Base-by-base conservation (phyloP, 2,329 filamentous ascomycete species). In the Cladophialophora carrionii region DNA sequence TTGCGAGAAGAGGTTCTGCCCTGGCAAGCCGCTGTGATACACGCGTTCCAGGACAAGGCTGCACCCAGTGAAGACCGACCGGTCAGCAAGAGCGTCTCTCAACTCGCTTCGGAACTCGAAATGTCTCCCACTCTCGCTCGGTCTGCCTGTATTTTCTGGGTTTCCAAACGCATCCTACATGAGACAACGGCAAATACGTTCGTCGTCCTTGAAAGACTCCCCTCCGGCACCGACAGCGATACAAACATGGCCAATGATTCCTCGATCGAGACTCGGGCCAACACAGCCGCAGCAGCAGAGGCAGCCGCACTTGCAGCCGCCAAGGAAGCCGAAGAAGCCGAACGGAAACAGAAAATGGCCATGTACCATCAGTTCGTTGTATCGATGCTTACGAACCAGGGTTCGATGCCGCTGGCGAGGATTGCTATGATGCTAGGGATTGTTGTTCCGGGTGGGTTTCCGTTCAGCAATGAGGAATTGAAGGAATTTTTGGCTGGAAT, bases 351-450 rank as follows among this genome's bases (percentile, higher is more conserved):
- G 75, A 87, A 87, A 72, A 87, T 86, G 76, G 82, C 84, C 51
- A 84, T 96, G 46, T 96, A 97, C 77, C 92, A 90, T 86, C 90
- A 93, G 73, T 98, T 96, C 75, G 92, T 99, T 64, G 82, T 92
- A 63, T 92, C 91, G 58, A 98, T 99, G 95, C 80, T 99, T 77
- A 97, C 92, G 67, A 97, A 97, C 76, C 90, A 92, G 72, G 89
- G 89, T 20, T 87, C 89, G 31, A 95, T 97, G 90, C 88, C 90
- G 57, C 80, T 93, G 65, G 83, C 83, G 62, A 86, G 92, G 75
- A 96, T 99, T 70, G 84, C 88, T 8, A 96, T 93, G 89, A 97
- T 98, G 91, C 84, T 99, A 83, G 92, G 91, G 78, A 94, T 98
- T 84, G 85, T 94, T 64, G 87, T 97, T 59, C 86, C 90, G 0